Evolutionary conservation across 208 protist species (phyloP), one percentile per base, ranked within the genome.

Genomic region (Leishmania martiniquensis): DNA sequence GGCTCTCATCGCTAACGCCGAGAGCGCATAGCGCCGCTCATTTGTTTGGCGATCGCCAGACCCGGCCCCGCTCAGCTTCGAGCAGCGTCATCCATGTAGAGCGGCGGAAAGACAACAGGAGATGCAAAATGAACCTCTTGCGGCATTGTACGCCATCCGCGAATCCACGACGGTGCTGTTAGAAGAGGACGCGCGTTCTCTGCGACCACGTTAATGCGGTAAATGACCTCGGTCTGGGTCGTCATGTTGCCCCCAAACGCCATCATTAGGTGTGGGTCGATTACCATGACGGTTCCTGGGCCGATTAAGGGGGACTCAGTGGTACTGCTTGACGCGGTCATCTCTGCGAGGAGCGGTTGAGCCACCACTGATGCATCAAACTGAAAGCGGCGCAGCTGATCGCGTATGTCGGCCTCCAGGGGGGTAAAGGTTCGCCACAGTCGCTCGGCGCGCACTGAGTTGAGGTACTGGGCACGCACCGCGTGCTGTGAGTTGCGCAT

Each of bases 191-290:
- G 39, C 39, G 89, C 88, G 25, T 80, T 68, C 82, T 93, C 85
- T 5, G 80, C 17, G 20, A 97, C 89, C 29, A 96, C 76, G 72
- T 95, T 88, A 12, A 95, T 71, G 39, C 85, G 89, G 65, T 95
- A 95, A n/a, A 94, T 75, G 10, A 93, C 86, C 67, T 92, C 86
- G 34, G 45, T 78, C 49, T 87, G 47, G 1, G 72, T 42, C 1
- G 91, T 93, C 44, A 93, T 75, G 80, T 97, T 96, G 20, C 82
- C 54, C 1, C 92, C 90, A 65, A 96, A 91, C 1, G 76, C 94
- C 86, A 95, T 89, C 86, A 97, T 87, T 65, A 97, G 71, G 73
- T 95, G 90, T 17, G 94, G 94, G 63, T 97, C 91, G 13, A 95
- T 71, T 57, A 93, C 86, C 72, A 96, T 85, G 72, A 96, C 89